Evolutionary conservation across 75 land plant species (phyloP).

Genomic region (Sequoiadendron giganteum): DNA sequence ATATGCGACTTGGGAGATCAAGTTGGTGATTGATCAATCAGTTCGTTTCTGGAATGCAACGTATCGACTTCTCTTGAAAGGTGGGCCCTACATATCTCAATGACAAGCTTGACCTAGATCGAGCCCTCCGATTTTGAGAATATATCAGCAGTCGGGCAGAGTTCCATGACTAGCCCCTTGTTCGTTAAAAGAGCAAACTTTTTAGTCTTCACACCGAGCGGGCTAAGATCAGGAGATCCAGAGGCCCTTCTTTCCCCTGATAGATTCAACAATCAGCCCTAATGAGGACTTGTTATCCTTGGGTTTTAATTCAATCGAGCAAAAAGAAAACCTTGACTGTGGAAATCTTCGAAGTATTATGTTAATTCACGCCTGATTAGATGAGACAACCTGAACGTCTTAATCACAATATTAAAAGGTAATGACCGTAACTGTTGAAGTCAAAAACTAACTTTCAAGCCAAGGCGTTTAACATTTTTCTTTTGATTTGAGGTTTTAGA

Average conservation of each 20-base stretch:
- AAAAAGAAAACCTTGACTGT: too few species aligned
- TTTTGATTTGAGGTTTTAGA: too few species aligned
- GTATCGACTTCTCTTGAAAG: too few species aligned
- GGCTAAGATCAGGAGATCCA: constrained; percentile 63
- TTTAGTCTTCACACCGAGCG: constrained; percentile 41
- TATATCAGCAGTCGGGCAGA: not conserved
- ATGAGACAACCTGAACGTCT: not conserved
- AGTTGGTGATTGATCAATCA: too few species aligned
- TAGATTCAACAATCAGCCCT: constrained; percentile 32
- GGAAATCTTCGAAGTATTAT: not conserved
- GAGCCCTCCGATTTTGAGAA: not conserved
- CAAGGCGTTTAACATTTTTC: too few species aligned
- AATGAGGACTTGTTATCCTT: not conserved
- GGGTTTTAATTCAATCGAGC: not conserved
- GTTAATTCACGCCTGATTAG: not conserved
- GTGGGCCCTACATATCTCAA: too few species aligned
- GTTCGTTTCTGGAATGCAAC: too few species aligned
- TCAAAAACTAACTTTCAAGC: too few species aligned
- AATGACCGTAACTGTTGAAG: too few species aligned
- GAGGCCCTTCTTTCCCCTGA: constrained; percentile 78
- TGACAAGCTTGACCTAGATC: not conserved
- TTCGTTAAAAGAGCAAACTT: constrained; percentile 21
- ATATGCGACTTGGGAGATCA: too few species aligned
- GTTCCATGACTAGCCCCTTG: constrained; percentile 42
- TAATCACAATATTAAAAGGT: too few species aligned